Base-by-base conservation (phyloP, 2,329 filamentous ascomycete genomes). In the Alternaria triticimaculans region DNA sequence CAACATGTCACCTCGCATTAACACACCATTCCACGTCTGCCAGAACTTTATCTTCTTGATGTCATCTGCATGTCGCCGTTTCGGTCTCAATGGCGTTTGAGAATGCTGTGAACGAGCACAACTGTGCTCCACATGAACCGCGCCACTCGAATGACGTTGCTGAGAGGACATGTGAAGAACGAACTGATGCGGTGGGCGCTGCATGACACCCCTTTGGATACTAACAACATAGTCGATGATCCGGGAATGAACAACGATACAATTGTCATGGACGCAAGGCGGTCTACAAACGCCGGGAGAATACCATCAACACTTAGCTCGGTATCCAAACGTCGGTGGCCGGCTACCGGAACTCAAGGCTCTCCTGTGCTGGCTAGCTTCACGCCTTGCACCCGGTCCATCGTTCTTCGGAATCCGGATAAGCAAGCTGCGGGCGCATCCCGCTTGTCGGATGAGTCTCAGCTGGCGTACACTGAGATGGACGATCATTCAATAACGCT, bases 181-280 rank as follows among this genome's bases (percentile, higher is more conserved):
- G 15, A n/a, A 53, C 20, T 53, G 12, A 15, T 1, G 9, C 15
- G 7, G 8, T 5, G 3, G 7, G 28, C 20, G 8, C 10, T 37
- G 12, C 1, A 18, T 10, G 8, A 37, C 5, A 15, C 30, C 18
- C 5, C 0, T 2, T 18, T n/a, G 14, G 1, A 53, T 1, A 2
- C 2, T 0, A 18, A 12, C 2, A 2, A 6, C 20, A 5, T 15
- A 3, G 14, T 20, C 1, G 28, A 11, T 6, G 3, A 3, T n/a
- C 14, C 3, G 28, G 30, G 7, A 6, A 37, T 12, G 2, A 37
- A n/a, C 0, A 37, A 1, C 8, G 3, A 41, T 3, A 18, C n/a
- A n/a, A 1, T 41, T 41, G 37, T 5, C 37, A 41, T 33, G 1
- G 37, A 41, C 15, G 8, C 37, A 41, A 41, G n/a, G 37, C n/a